phyloP scores from a whole-genome alignment of 2,329 filamentous ascomycete species.

The Drechslerella coelobrocha region DNA sequence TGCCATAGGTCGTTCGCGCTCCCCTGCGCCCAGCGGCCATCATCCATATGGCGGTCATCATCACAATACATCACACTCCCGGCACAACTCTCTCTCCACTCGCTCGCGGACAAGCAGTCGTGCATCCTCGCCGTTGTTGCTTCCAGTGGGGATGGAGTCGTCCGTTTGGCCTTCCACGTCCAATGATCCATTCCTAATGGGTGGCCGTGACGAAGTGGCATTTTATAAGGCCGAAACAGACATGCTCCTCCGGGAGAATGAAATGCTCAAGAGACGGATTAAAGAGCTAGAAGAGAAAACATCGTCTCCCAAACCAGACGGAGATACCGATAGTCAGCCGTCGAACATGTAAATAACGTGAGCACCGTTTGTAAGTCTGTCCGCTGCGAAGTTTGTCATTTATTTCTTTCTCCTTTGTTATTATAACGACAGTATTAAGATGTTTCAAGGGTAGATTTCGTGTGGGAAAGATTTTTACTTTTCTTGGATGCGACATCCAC shows the following conservation, averaged over 20 bases:
- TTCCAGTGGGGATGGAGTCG: constrained; percentile 67
- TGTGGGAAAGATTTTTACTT: no score
- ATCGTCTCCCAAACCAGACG: neutral
- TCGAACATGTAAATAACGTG: no score
- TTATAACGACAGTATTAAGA: no score
- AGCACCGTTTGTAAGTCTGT: no score
- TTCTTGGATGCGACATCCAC: no score
- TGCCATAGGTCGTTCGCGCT: constrained; percentile 63
- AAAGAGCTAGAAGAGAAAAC: constrained; percentile 54
- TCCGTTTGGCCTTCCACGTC: constrained; percentile 64
- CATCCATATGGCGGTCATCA: constrained; percentile 49
- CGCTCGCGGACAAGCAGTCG: constrained; percentile 63
- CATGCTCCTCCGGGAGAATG: constrained; percentile 77
- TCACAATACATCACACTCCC: constrained; percentile 55
- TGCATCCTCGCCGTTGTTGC: constrained; percentile 66
- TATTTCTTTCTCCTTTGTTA: no score
- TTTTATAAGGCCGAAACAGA: constrained; percentile 85
- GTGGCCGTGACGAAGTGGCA: constrained; percentile 72
- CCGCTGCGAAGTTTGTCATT: no score
- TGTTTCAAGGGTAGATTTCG: no score
- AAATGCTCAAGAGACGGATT: constrained; percentile 76
- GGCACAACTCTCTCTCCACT: constrained; percentile 64
- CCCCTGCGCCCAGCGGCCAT: constrained; percentile 57
- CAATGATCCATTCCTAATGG: constrained; percentile 48
- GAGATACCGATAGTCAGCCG: neutral